These are phyloP conservation scores for Phenoliferia sp. DNA, from an alignment of 1,284 basidiomycete genomes.

Conservation along the genomic window DNA sequence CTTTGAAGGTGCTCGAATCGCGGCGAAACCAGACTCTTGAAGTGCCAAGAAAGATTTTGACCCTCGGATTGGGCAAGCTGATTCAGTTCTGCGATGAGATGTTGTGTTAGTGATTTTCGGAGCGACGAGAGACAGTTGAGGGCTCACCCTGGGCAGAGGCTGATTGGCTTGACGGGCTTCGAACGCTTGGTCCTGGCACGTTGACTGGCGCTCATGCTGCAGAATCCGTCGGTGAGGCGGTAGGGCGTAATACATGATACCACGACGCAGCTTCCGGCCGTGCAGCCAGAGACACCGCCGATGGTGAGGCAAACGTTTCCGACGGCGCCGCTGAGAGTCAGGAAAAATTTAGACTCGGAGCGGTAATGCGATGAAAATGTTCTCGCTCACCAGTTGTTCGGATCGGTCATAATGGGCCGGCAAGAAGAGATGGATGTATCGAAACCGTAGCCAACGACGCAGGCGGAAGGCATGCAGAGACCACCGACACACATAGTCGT, in stretches of 20 bases:
- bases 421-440: conserved; percentile 12
- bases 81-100: conserved; percentile 10
- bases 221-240: conserved; percentile 9
- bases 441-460: conserved; percentile 22
- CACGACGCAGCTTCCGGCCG: conserved; percentile 3
- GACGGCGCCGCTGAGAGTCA: conserved; percentile 9
- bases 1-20: not conserved
- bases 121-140: not conserved
- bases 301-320: conserved; percentile 19
- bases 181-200: conserved; percentile 17
- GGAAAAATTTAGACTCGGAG: not conserved
- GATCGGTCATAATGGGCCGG: conserved; percentile 8
- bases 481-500: conserved; percentile 14
- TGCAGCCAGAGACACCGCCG: conserved; percentile 10
- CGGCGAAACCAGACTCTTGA: not conserved
- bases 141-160: conserved; percentile 24
- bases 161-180: conserved; percentile 9
- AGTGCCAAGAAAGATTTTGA: conserved; percentile 21
- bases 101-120: not conserved
- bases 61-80: conserved; percentile 34
- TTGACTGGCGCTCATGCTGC: not conserved
- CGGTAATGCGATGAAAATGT: not conserved
- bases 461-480: conserved; percentile 14
- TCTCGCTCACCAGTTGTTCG: conserved; percentile 16
- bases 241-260: conserved; percentile 7